Evolutionary conservation across 805 yeast species (phyloP), one percentile per base, ranked within the genome.

Genomic region (Phaffomyces antillensis): DNA sequence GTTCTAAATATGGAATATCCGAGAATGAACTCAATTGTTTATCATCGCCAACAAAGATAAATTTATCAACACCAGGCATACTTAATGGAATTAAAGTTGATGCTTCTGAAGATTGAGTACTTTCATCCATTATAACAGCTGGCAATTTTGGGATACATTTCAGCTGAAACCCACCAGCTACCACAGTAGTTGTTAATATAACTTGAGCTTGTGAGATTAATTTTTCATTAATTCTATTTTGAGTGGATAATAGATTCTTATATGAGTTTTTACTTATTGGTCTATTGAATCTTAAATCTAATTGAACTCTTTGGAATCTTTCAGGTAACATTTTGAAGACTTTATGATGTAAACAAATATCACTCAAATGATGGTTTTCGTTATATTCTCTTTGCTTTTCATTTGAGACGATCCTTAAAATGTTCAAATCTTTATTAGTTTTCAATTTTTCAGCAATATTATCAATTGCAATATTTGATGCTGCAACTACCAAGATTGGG

Each of bases 91-190:
- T 83, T 50, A 83, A 66, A 0, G 87, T 78, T 2, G 79, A 69
- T 7, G 88, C 84, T 52, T 83, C 91, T 0, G 87, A 78, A 0
- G 89, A 80, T 53, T 83, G 89, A 0, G 89, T 83, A 5, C 86
- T 76, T 63, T 83, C 90, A 65, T 83, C 90, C 84, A 83, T 79
- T 30, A 83, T 81, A 7, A 83, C 84, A 15, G 77, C 82, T 0
- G 83, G 83, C 3, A 80, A 80, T 1, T 87, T 87, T 34, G 70
- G 66, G 10, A 81, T 65, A 13, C 73, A 67, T 52, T 79, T 81
- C 52, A 83, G 63, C 52, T 75, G 78, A 37, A 77, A 72, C 2
- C 85, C 85, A 42, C 87, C 88, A 8, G 86, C 82, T 34, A 80
- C 81, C 35, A 81, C 86, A 2, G 85, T 79, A 2, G 90, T 83